Percentiles rank a stretch among this genome's conserved stretches.
phyloP scores from a whole-genome alignment of 2,329 filamentous ascomycete species.

The Ophiostoma triangulosporum region DNA sequence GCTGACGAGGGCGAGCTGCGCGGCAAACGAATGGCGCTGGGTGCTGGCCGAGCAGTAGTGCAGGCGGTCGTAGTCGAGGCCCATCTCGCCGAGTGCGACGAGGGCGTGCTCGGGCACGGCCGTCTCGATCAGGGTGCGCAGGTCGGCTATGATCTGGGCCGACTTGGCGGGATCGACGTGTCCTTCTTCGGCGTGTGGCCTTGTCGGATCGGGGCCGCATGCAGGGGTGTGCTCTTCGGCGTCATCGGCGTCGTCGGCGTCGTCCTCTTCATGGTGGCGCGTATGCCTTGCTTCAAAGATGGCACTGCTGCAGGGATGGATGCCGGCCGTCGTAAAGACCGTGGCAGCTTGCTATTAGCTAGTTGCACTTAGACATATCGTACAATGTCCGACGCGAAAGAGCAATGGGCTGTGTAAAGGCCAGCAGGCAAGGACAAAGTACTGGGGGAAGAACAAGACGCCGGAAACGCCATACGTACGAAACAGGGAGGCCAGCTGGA shows the following conservation, averaged over 20 bases:
- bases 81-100: constrained; percentile 86
- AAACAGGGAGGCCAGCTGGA: constrained; percentile 59
- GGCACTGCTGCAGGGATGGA: constrained; percentile 80
- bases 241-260: constrained; percentile 23
- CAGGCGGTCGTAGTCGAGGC: constrained; percentile 88
- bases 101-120: constrained; percentile 38
- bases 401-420: too few relatives aligned
- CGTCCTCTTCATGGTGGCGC: constrained; percentile 31
- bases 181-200: constrained; percentile 34
- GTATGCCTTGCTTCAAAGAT: constrained; percentile 51
- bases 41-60: constrained; percentile 65
- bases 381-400: too few relatives aligned
- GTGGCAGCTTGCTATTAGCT: constrained; percentile 44
- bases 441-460: too few relatives aligned
- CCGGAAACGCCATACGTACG: constrained; percentile 42
- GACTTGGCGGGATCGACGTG: constrained; percentile 29
- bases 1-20: constrained; percentile 67
- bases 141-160: constrained; percentile 36
- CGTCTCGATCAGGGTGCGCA: constrained; percentile 50
- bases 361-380: too few relatives aligned
- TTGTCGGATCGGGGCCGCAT: constrained; percentile 38
- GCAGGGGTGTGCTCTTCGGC: constrained; percentile 30
- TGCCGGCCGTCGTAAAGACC: constrained; percentile 82
- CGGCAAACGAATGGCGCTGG: constrained; percentile 74
- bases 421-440: too few relatives aligned